These are phyloP conservation scores for Suillus tomentosus DNA, from an alignment of 768 basidiomycete species.

Conservation along the genomic window DNA sequence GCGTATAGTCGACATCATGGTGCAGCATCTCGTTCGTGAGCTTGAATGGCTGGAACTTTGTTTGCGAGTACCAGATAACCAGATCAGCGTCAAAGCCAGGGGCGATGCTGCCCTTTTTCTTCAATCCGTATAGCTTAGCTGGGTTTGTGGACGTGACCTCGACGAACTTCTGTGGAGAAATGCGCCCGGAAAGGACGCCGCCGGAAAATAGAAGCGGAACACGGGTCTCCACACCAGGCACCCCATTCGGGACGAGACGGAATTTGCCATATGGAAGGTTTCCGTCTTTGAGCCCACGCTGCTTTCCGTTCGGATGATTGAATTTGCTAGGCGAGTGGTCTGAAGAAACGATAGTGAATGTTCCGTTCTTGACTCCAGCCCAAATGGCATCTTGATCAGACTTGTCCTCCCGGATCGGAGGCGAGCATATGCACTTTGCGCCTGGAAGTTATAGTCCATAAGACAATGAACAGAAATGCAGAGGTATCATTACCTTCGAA, in stretches of 20 bases:
- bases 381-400: conserved; percentile 21
- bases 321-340: conserved; percentile 36
- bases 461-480: neutral
- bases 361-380: conserved; percentile 20
- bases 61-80: conserved; percentile 29
- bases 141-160: conserved; percentile 36
- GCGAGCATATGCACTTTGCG: conserved; percentile 22
- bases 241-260: conserved; percentile 35
- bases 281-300: conserved; percentile 20
- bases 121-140: conserved; percentile 37
- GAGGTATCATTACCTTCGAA: conserved; percentile 17
- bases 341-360: conserved; percentile 34
- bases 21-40: conserved; percentile 31
- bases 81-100: conserved; percentile 39
- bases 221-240: conserved; percentile 38
- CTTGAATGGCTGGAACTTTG: conserved; percentile 14
- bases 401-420: conserved; percentile 20
- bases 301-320: conserved; percentile 31
- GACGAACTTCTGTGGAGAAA: conserved; percentile 34
- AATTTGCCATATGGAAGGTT: conserved; percentile 33
- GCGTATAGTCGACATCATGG: conserved; percentile 35
- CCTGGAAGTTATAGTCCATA: conserved; percentile 3
- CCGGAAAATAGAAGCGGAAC: conserved; percentile 33
- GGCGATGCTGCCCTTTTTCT: conserved; percentile 35
- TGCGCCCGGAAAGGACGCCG: conserved; percentile 33